These are phyloP conservation scores for Ascocoryne sarcoides DNA, from an alignment of 2,329 filamentous ascomycete genomes.

Conservation along the genomic window DNA sequence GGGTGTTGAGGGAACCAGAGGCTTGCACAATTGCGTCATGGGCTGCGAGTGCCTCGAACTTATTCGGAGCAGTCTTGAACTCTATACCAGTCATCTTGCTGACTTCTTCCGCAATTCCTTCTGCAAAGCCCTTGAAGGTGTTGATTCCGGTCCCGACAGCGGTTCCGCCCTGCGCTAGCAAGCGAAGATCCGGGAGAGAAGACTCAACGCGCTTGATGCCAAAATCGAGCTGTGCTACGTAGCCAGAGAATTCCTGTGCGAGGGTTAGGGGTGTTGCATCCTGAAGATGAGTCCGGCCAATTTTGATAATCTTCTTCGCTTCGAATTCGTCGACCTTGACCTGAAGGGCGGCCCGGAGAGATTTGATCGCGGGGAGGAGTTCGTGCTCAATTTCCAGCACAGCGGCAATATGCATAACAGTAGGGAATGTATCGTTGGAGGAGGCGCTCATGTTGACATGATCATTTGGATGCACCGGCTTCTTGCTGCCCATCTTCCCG, in stretches of 20 bases:
- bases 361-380: slow-evolving; percentile 74
- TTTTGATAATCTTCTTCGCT: slow-evolving; percentile 89
- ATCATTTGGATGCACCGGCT: slow-evolving; percentile 98
- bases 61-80: slow-evolving; percentile 96
- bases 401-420: slow-evolving; percentile 98
- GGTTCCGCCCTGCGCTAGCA: slow-evolving; percentile 90
- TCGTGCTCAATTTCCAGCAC: slow-evolving; percentile 85
- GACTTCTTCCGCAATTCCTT: slow-evolving; percentile 85
- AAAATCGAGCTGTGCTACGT: slow-evolving; percentile 88
- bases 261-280: slow-evolving; percentile 94
- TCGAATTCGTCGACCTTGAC: slow-evolving; percentile 84
- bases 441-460: slow-evolving; percentile 99
- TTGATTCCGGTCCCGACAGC: slow-evolving; percentile 97
- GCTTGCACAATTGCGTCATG: slow-evolving; percentile 96
- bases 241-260: slow-evolving; percentile 95
- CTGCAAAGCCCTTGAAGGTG: slow-evolving; percentile 92
- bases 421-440: slow-evolving; percentile 98
- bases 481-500: slow-evolving; percentile 90
- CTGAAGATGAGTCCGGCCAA: slow-evolving; percentile 93
- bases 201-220: slow-evolving; percentile 81
- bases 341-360: slow-evolving; percentile 75
- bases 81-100: slow-evolving; percentile 84
- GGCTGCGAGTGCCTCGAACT: slow-evolving; percentile 93
- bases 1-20: slow-evolving; percentile 85
- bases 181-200: slow-evolving; percentile 72